phyloP scores from a whole-genome alignment of 257 asterid genomes.

The Forsythia suspensa region DNA sequence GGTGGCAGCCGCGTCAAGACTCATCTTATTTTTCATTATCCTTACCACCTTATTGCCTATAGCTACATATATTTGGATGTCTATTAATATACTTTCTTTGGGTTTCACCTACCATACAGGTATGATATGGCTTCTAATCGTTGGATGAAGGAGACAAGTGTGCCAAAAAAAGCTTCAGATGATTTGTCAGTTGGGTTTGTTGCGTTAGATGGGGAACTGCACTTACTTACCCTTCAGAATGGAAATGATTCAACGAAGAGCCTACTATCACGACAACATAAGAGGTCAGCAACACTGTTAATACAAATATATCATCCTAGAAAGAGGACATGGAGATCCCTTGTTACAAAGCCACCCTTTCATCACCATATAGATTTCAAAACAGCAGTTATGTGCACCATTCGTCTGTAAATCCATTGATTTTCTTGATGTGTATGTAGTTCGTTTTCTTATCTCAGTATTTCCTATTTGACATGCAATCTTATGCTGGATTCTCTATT shows the following conservation, averaged over 20 bases:
- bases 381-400: constrained; percentile 73
- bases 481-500: constrained; percentile 10
- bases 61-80: neutral
- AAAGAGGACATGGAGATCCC: constrained; percentile 65
- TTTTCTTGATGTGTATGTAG: constrained; percentile 7
- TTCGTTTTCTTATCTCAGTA: too few relatives aligned
- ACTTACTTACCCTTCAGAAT: constrained; percentile 48
- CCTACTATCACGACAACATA: constrained; percentile 49
- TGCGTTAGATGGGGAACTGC: constrained; percentile 70
- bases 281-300: constrained; percentile 54
- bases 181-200: constrained; percentile 72
- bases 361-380: constrained; percentile 59
- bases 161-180: constrained; percentile 59
- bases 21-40: neutral
- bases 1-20: neutral
- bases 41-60: neutral
- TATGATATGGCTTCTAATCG: constrained; percentile 55
- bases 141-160: constrained; percentile 68
- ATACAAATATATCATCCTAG: constrained; percentile 76
- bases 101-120: constrained; percentile 31
- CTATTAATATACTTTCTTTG: neutral
- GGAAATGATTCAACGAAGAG: constrained; percentile 37
- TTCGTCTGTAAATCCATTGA: constrained; percentile 47
- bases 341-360: constrained; percentile 61
- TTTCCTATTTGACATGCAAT: neutral